Conservation (phyloP, 2,329 filamentous ascomycete species). For the Aspergillus sp. region DNA sequence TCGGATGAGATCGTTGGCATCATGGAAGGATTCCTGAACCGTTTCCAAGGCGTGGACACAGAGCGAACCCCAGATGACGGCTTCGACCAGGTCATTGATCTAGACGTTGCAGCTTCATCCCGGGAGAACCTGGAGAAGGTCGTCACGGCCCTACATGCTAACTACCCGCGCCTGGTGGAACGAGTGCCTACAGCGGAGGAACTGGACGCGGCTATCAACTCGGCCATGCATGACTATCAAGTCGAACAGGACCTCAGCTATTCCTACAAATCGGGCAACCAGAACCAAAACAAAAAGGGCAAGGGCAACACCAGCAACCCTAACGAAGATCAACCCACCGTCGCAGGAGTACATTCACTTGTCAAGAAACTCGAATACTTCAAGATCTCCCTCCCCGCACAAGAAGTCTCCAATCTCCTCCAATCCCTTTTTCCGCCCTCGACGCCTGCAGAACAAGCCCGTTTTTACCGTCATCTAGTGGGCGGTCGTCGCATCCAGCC, state of each 20-base stretch:
- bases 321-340: slow-evolving; percentile 9
- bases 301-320: slow-evolving; percentile 9
- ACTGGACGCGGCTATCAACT: slow-evolving; percentile 70
- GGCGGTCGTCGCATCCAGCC: slow-evolving; percentile 66
- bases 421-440: slow-evolving; percentile 58
- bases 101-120: slow-evolving; percentile 70
- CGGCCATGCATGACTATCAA: slow-evolving; percentile 66
- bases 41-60: slow-evolving; percentile 71
- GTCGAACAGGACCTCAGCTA: slow-evolving; percentile 67
- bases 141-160: slow-evolving; percentile 60
- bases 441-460: slow-evolving; percentile 46
- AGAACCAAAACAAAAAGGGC: slow-evolving; percentile 27
- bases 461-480: slow-evolving; percentile 68
- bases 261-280: slow-evolving; percentile 25
- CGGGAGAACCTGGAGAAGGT: slow-evolving; percentile 77
- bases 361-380: slow-evolving; percentile 59
- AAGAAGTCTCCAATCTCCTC: slow-evolving; percentile 51
- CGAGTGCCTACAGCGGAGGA: slow-evolving; percentile 62
- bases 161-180: slow-evolving; percentile 64
- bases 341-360: slow-evolving; percentile 14
- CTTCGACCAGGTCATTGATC: slow-evolving; percentile 77
- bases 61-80: slow-evolving; percentile 62
- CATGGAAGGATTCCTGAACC: slow-evolving; percentile 86
- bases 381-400: slow-evolving; percentile 47
- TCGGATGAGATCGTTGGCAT: slow-evolving; percentile 70